Evolutionary conservation across 176 grass and related monocot genomes (phyloP).

Genomic region (Aegilops sharonensis): DNA sequence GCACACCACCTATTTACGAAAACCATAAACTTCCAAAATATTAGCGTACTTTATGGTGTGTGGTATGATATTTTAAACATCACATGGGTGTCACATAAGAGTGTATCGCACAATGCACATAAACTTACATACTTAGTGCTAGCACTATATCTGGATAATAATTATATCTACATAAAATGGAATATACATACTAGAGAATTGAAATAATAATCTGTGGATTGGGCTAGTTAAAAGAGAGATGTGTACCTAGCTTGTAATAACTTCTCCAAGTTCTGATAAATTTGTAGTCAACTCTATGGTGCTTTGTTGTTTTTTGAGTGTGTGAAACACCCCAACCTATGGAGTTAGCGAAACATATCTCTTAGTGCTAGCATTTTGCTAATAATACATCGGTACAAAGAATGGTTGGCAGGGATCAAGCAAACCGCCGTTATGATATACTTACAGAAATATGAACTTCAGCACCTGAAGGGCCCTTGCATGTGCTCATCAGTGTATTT

Average conservation of each 20-base stretch:
- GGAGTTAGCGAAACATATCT: not conserved
- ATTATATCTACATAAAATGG: no score
- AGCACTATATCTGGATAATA: no score
- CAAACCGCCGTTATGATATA: not conserved
- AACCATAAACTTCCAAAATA: no score
- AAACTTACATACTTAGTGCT: no score
- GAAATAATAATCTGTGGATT: not conserved
- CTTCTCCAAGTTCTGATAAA: not conserved
- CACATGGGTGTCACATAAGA: no score
- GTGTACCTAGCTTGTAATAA: not conserved
- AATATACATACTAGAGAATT: not conserved
- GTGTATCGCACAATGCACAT: no score
- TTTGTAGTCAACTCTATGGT: not conserved
- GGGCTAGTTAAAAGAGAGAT: not conserved
- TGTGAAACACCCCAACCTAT: not conserved
- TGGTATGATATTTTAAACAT: no score
- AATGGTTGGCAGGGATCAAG: not conserved
- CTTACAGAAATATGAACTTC: constrained; percentile 5
- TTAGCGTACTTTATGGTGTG: no score
- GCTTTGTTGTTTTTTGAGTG: not conserved
- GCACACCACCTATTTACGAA: no score
- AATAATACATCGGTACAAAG: no score
- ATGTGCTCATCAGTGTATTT: not conserved
- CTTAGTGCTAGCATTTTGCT: not conserved
- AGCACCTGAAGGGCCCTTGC: not conserved